phyloP scores from a whole-genome alignment of 1,284 basidiomycete genomes.

The Tilletia caries region DNA sequence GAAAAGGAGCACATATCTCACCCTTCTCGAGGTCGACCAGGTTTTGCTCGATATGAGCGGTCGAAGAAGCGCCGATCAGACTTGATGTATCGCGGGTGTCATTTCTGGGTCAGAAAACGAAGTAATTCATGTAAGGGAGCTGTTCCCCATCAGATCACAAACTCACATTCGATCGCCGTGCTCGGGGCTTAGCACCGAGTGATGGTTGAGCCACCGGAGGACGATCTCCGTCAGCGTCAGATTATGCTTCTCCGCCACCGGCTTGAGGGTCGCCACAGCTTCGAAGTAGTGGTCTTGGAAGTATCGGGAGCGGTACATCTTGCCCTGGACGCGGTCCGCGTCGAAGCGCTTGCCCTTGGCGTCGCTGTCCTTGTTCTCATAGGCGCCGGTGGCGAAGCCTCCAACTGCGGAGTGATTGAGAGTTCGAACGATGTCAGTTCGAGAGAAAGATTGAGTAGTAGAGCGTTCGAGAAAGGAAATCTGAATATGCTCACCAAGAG shows the following conservation, averaged over 20 bases:
- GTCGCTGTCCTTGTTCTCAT: slow-evolving; percentile 1
- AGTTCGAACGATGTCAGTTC: too few relatives aligned
- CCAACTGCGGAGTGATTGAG: slow-evolving; percentile 18
- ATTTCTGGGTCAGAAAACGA: too few relatives aligned
- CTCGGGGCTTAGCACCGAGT: slow-evolving; percentile 26
- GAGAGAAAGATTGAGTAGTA: slow-evolving; percentile 11
- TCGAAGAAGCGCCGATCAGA: slow-evolving; percentile 35
- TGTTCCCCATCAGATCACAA: too few relatives aligned
- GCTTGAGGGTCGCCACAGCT: slow-evolving; percentile 45
- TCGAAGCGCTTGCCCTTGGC: slow-evolving; percentile 36
- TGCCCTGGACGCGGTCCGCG: slow-evolving; percentile 27
- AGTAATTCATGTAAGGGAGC: too few relatives aligned
- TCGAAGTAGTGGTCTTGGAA: slow-evolving; percentile 40
- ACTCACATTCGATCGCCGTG: slow-evolving; percentile 15
- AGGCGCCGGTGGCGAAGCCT: slow-evolving; percentile 34
- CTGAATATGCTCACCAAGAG: slow-evolving; percentile 34
- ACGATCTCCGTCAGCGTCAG: slow-evolving; percentile 32
- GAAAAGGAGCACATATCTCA: slow-evolving; percentile 12
- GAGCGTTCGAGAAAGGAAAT: not conserved
- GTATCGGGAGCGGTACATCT: slow-evolving; percentile 35
- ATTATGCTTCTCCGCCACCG: slow-evolving; percentile 29
- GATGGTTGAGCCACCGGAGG: slow-evolving; percentile 38
- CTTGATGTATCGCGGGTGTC: too few relatives aligned
- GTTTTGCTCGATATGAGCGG: slow-evolving; percentile 35
- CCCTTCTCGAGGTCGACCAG: slow-evolving; percentile 37